Base-by-base conservation (phyloP, 192 early-diverging fungal genomes). In the Bifiguratus adelaidae region DNA sequence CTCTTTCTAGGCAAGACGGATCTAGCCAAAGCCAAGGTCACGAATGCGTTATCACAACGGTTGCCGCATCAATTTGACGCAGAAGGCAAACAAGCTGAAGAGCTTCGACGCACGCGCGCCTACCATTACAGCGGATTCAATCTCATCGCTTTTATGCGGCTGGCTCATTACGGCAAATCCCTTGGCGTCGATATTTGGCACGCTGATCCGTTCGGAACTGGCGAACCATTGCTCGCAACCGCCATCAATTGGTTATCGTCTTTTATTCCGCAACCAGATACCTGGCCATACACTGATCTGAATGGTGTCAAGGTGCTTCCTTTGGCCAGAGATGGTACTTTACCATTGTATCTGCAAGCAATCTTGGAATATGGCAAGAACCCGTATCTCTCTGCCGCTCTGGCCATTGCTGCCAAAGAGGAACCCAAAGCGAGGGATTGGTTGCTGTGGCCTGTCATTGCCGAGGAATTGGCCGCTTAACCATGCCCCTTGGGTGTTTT, bases 51-150 rank as follows among this genome's bases (percentile, higher is more conserved):
- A 22, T 3, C 16, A 5, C 26, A 0, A 30, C 48, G 42, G 3
- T 49, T 49, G 9, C 33, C 23, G 35, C 20, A 21, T 2, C 48
- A 38, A 25, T n/a, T 49, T 23, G 25, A 23, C 3, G 35, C 48
- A 0, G 32, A 33, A 11, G 48, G 34, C 24, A 37, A 37, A 23
- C 48, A 49, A n/a, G 32, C 32, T 0, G 12, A 25, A 23, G 48
- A 49, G 15, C 23, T 37, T 22, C 30, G 26, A 12, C 48, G 48
- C n/a, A 37, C 48, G 16, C 33, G 34, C 0, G 19, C 32, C 3
- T 38, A 36, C 35, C 48, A 49, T n/a, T 38, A 49, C 23, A 33
- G 34, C 20, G 21, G 20, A 33, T 37, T 36, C 34, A 49, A 49
- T 15, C 48, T 35, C 16, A 26, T 16, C 12, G 48, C 48, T 7